These are phyloP conservation scores for Cornus suecica DNA, from an alignment of 148 eudicot species.

Conservation along the genomic window DNA sequence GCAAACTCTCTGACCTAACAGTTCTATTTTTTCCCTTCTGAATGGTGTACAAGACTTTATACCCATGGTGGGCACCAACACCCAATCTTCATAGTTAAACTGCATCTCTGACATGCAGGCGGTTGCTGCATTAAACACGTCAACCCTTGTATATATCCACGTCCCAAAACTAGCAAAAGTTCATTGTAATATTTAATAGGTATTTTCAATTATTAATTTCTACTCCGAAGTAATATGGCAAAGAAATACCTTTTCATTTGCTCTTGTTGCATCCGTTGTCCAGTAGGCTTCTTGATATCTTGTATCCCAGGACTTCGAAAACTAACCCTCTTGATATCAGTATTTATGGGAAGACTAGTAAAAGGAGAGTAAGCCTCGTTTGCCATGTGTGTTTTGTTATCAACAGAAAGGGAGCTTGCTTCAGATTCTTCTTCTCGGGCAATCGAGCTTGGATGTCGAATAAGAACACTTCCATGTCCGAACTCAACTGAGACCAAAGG, in stretches of 20 bases:
- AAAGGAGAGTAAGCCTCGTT: slow-evolving; percentile 52
- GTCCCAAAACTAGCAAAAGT: neutral
- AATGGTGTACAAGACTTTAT: neutral
- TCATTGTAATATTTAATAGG: neutral
- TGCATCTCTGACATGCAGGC: slow-evolving; percentile 5
- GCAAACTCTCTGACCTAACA: neutral
- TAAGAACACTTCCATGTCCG: slow-evolving; percentile 98
- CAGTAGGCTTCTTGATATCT: slow-evolving; percentile 37
- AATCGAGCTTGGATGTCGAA: slow-evolving; percentile 77
- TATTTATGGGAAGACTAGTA: slow-evolving; percentile 34
- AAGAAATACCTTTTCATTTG: slow-evolving; percentile 51
- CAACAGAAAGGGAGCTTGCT: slow-evolving; percentile 96
- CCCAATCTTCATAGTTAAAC: neutral
- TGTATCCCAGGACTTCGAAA: slow-evolving; percentile 27
- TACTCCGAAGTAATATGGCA: neutral
- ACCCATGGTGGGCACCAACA: neutral
- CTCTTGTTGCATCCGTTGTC: slow-evolving; percentile 39
- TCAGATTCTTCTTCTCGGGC: slow-evolving; percentile 94
- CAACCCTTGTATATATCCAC: neutral
- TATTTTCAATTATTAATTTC: neutral
- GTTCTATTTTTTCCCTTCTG: neutral
- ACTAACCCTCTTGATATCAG: slow-evolving; percentile 33
- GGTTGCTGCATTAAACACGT: neutral
- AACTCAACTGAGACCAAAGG: slow-evolving; percentile 99
- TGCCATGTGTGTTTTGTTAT: slow-evolving; percentile 41